These are phyloP conservation scores for Taphrina flavorubra DNA, from an alignment of 1,139 yeast species.

Conservation along the genomic window DNA sequence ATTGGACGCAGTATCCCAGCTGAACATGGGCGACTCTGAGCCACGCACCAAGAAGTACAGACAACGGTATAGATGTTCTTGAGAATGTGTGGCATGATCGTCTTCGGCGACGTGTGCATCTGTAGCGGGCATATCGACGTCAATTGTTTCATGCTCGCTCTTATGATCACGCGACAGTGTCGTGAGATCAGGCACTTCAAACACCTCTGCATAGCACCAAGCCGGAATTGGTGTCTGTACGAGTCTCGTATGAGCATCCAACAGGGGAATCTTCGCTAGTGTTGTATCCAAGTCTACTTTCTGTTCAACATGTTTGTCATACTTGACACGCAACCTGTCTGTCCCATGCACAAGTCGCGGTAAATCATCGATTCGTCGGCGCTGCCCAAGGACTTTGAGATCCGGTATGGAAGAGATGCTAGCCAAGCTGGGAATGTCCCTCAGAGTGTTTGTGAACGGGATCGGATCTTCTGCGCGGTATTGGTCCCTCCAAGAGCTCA, in stretches of 20 bases:
- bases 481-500: slow-evolving; percentile 16
- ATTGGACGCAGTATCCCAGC: neutral
- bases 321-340: neutral
- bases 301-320: neutral
- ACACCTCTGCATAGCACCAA: slow-evolving; percentile 12
- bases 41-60: neutral
- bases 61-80: slow-evolving; percentile 4
- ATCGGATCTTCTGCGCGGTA: slow-evolving; percentile 9
- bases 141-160: neutral
- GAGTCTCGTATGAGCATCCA: neutral
- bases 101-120: neutral
- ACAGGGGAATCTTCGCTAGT: neutral
- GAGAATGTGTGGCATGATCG: neutral
- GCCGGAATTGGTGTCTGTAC: neutral
- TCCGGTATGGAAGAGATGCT: neutral
- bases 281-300: neutral
- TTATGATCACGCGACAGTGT: neutral
- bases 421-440: neutral
- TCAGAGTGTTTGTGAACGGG: neutral
- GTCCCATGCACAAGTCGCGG: neutral
- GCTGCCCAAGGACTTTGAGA: neutral
- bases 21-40: slow-evolving; percentile 2
- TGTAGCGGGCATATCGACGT: neutral
- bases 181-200: neutral
- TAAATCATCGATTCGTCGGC: neutral